Conservation (phyloP, 306 rosid genomes). For the Potentilla sterilis region DNA sequence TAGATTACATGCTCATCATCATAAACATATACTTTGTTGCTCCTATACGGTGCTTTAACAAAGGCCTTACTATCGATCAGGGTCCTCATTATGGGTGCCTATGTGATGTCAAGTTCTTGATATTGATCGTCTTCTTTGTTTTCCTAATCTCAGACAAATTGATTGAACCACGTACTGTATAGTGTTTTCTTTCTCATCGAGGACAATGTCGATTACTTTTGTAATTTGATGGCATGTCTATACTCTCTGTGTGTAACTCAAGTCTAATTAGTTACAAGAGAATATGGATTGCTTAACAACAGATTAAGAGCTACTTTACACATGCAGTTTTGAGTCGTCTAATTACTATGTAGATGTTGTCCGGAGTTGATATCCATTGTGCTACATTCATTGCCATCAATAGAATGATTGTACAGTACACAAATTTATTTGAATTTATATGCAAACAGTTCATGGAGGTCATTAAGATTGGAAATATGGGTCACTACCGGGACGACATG, state of each 20-base stretch:
- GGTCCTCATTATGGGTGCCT: conserved; percentile 31
- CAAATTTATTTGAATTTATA: not conserved
- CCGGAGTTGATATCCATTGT: not conserved
- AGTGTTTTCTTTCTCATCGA: not conserved
- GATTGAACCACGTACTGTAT: not conserved
- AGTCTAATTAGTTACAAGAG: not conserved
- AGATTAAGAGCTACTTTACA: not conserved
- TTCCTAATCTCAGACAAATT: not conserved
- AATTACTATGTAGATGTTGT: not conserved
- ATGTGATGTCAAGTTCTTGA: not conserved
- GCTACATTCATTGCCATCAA: not conserved
- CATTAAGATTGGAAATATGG: conserved; percentile 88
- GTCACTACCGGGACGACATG: conserved; percentile 90
- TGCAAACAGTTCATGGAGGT: conserved; percentile 89
- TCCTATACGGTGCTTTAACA: not conserved
- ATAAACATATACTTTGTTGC: not conserved
- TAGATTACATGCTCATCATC: not conserved
- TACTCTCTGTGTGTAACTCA: not conserved
- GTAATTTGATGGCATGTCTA: not conserved
- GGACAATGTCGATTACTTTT: conserved; percentile 6
- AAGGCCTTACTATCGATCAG: conserved; percentile 31
- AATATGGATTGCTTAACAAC: not conserved
- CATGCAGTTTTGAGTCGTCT: not conserved
- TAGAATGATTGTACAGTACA: too few relatives aligned
- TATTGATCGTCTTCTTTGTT: not conserved